Evolutionary conservation across 2,329 filamentous ascomycete genomes (phyloP).

Genomic region (Botrytis cinerea): DNA sequence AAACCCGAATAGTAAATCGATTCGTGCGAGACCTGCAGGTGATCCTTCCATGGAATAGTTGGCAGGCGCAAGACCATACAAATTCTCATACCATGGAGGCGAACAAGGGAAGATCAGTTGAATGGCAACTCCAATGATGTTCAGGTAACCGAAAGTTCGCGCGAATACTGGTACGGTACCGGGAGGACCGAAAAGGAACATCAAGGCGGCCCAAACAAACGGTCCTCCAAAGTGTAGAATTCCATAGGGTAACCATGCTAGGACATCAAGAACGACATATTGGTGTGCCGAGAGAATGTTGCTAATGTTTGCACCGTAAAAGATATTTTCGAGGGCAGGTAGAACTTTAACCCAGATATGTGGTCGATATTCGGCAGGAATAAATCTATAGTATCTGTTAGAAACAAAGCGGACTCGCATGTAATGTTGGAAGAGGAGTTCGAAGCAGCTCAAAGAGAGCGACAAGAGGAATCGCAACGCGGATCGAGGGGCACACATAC

Average conservation of each 20-base stretch:
- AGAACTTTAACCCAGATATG: slow-evolving; percentile 95
- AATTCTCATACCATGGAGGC: slow-evolving; percentile 95
- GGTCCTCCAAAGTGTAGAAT: slow-evolving; percentile 87
- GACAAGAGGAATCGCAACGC: not conserved
- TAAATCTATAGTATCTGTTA: slow-evolving; percentile 63
- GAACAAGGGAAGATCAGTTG: slow-evolving; percentile 92
- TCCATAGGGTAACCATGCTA: slow-evolving; percentile 93
- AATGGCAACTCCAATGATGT: slow-evolving; percentile 81
- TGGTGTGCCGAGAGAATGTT: slow-evolving; percentile 94
- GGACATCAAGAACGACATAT: slow-evolving; percentile 76
- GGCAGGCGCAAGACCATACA: slow-evolving; percentile 85
- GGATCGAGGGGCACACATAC: slow-evolving; percentile 56
- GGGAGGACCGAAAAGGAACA: slow-evolving; percentile 88
- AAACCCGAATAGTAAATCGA: slow-evolving; percentile 86
- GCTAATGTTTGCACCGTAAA: slow-evolving; percentile 93
- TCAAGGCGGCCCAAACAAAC: slow-evolving; percentile 71
- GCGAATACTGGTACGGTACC: slow-evolving; percentile 84
- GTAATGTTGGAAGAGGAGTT: slow-evolving; percentile 20
- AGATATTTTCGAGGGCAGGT: slow-evolving; percentile 90
- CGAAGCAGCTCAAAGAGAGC: slow-evolving; percentile 25
- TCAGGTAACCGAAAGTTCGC: slow-evolving; percentile 89
- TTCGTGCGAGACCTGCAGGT: slow-evolving; percentile 82
- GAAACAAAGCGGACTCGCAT: slow-evolving; percentile 15
- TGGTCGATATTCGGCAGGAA: slow-evolving; percentile 83
- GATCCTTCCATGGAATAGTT: slow-evolving; percentile 90